Evolutionary conservation across 2,329 filamentous ascomycete genomes (phyloP).

Genomic region (Lecanicillium sp.): DNA sequence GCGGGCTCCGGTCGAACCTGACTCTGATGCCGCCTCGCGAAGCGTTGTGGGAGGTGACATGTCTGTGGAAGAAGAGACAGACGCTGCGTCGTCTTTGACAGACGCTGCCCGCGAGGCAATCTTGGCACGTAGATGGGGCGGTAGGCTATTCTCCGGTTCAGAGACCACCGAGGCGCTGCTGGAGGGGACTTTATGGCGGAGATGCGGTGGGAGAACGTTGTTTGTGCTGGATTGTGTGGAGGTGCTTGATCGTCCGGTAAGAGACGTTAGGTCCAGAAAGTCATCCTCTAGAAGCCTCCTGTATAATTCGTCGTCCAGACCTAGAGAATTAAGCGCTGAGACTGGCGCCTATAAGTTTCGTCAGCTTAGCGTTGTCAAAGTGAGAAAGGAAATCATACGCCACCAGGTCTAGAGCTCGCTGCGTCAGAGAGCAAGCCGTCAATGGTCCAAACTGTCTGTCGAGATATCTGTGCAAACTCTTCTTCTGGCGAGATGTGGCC

Average conservation of each 20-base stretch:
- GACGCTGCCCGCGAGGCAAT: too few relatives aligned
- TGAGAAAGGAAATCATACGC: slow-evolving; percentile 11
- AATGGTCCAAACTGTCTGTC: background rate
- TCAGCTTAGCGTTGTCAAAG: slow-evolving; percentile 7
- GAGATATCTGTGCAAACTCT: background rate
- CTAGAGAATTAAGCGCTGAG: slow-evolving; percentile 14
- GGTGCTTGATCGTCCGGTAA: too few relatives aligned
- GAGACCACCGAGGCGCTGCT: background rate
- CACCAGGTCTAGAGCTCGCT: too few relatives aligned
- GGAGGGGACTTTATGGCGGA: background rate
- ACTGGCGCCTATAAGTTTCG: slow-evolving; percentile 21
- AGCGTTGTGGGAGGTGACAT: slow-evolving; percentile 4
- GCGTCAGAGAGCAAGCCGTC: background rate
- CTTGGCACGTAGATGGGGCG: too few relatives aligned
- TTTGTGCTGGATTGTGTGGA: too few relatives aligned
- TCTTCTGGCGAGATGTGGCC: slow-evolving; percentile 26
- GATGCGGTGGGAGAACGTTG: background rate
- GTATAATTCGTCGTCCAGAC: slow-evolving; percentile 11
- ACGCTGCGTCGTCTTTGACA: background rate
- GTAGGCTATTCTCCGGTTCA: too few relatives aligned
- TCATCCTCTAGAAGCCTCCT: background rate
- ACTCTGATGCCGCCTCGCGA: slow-evolving; percentile 1
- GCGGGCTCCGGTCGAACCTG: background rate
- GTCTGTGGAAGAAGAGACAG: background rate
- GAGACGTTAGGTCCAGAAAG: too few relatives aligned